Percentiles rank a stretch among this genome's conserved stretches.
Evolutionary conservation across 306 rosid genomes (phyloP).

Genomic region (Quillaja saponaria): DNA sequence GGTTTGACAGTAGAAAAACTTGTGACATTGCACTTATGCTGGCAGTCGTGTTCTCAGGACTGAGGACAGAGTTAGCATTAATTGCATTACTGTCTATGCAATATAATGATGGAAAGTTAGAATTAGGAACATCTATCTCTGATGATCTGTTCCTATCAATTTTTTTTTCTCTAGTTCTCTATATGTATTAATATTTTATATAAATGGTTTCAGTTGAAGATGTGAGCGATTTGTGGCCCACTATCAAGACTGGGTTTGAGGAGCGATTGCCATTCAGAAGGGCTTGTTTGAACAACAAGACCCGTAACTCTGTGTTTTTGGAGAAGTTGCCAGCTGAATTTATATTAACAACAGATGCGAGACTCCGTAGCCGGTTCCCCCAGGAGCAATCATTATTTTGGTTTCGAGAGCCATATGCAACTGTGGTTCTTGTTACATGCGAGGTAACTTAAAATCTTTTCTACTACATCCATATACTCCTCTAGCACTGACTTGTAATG

Average conservation of each 20-base stretch:
- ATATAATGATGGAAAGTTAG: background rate
- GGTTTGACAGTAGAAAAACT: too few species aligned
- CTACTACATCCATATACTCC: slow-evolving; percentile 11
- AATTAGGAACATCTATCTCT: background rate
- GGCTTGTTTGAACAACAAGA: slow-evolving; percentile 89
- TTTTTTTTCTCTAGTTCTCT: background rate
- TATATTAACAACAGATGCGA: slow-evolving; percentile 90
- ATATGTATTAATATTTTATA: slow-evolving; percentile 17
- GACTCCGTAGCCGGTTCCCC: slow-evolving; percentile 94
- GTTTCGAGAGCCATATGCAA: slow-evolving; percentile 96
- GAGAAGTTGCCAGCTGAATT: slow-evolving; percentile 75
- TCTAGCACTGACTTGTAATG: slow-evolving; percentile 10
- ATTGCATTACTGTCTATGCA: background rate
- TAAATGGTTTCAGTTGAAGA: slow-evolving; percentile 78
- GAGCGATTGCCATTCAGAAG: slow-evolving; percentile 74
- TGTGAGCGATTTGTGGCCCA: slow-evolving; percentile 98
- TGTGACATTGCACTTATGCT: background rate
- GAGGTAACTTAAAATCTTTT: slow-evolving; percentile 57
- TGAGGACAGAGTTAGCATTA: too few species aligned
- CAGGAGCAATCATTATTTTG: slow-evolving; percentile 87
- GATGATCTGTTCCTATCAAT: background rate
- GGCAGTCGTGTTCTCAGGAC: background rate
- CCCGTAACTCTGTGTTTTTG: slow-evolving; percentile 69
- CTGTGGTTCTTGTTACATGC: slow-evolving; percentile 86
- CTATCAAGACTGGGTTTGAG: slow-evolving; percentile 78